Evolutionary conservation across 768 basidiomycete species (phyloP).

Genomic region (Suillus cothurnatus): DNA sequence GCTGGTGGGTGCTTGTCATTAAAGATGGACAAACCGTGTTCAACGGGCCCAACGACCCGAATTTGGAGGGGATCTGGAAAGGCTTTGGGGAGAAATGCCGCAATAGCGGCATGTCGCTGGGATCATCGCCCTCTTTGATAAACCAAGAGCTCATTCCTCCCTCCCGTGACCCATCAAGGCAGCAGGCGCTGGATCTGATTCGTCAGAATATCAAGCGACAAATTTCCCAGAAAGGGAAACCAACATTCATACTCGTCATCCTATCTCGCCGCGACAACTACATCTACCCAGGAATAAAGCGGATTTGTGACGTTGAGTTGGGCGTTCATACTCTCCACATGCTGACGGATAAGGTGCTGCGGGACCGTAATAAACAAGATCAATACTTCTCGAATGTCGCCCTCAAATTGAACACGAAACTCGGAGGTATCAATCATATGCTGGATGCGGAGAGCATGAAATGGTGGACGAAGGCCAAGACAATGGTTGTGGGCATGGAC

Average conservation of each 20-base stretch:
- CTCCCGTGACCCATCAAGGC: slow-evolving; percentile 38
- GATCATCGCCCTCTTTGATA: slow-evolving; percentile 38
- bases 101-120: slow-evolving; percentile 49
- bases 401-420: slow-evolving; percentile 81
- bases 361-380: slow-evolving; percentile 58
- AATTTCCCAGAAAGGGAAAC: slow-evolving; percentile 38
- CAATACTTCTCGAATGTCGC: slow-evolving; percentile 85
- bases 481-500: slow-evolving; percentile 87
- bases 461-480: slow-evolving; percentile 68
- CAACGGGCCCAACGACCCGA: slow-evolving; percentile 40
- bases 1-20: slow-evolving; percentile 72
- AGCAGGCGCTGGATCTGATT: slow-evolving; percentile 42
- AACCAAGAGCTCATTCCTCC: slow-evolving; percentile 22
- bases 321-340: slow-evolving; percentile 79
- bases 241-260: slow-evolving; percentile 70
- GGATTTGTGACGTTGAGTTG: slow-evolving; percentile 70
- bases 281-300: slow-evolving; percentile 84
- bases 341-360: slow-evolving; percentile 62
- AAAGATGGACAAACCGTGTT: slow-evolving; percentile 48
- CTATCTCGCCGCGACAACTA: slow-evolving; percentile 68
- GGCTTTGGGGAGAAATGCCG: slow-evolving; percentile 59
- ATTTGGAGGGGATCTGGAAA: slow-evolving; percentile 45
- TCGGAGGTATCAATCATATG: slow-evolving; percentile 82
- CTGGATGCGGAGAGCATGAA: slow-evolving; percentile 55
- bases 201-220: slow-evolving; percentile 39